Evolutionary conservation across 192 early-diverging fungal species (phyloP).

Genomic region (Mortierella alpina): DNA sequence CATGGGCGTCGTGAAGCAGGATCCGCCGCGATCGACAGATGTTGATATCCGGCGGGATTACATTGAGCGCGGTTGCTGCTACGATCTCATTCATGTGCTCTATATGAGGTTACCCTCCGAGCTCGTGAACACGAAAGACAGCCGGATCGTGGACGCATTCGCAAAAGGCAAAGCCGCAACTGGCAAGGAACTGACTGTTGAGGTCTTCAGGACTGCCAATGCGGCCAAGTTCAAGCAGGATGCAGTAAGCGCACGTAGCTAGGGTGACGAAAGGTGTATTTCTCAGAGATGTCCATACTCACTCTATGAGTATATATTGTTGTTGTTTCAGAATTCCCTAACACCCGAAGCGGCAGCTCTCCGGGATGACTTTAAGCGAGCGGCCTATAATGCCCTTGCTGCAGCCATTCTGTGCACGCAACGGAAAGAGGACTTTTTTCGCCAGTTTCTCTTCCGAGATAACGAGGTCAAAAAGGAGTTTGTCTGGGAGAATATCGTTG

Average conservation of each 20-base stretch:
- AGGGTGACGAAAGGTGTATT: background rate
- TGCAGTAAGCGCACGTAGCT: background rate
- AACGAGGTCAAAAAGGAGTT: constrained; percentile 58
- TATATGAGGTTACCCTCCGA: constrained; percentile 56
- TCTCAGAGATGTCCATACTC: background rate
- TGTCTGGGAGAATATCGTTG: constrained; percentile 74
- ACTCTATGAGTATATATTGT: background rate
- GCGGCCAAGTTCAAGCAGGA: constrained; percentile 53
- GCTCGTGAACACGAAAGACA: constrained; percentile 53
- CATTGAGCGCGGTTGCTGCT: constrained; percentile 42
- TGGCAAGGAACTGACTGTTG: constrained; percentile 58
- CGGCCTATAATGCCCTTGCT: constrained; percentile 68
- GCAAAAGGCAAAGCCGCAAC: constrained; percentile 30
- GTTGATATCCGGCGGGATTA: constrained; percentile 38
- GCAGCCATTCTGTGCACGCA: constrained; percentile 70
- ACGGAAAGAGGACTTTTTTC: constrained; percentile 62
- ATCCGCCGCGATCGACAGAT: constrained; percentile 16
- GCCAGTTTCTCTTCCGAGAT: constrained; percentile 71
- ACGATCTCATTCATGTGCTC: constrained; percentile 54
- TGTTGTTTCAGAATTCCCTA: constrained; percentile 18
- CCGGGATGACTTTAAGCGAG: constrained; percentile 55
- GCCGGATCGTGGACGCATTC: constrained; percentile 52
- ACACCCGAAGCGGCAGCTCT: constrained; percentile 16
- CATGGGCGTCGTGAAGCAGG: constrained; percentile 59
- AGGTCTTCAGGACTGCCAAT: constrained; percentile 56